Evolutionary conservation across 2,329 filamentous ascomycete species (phyloP).

Genomic region (Didymella pomorum): DNA sequence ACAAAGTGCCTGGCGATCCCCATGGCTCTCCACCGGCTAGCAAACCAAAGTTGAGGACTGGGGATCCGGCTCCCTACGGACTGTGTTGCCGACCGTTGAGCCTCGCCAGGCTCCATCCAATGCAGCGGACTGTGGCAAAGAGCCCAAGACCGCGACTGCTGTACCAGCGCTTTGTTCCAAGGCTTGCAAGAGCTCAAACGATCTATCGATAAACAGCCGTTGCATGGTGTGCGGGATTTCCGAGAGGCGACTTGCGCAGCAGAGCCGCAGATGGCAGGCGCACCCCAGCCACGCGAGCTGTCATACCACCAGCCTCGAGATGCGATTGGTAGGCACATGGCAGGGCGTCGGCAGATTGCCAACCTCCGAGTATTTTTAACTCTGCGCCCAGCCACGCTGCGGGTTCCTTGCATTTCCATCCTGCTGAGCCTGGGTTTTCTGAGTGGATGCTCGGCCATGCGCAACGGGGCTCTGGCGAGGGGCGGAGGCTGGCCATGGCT

Average conservation of each 20-base stretch:
- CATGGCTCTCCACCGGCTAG: conserved; percentile 1
- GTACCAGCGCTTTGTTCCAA: not conserved
- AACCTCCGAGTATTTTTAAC: conserved; percentile 4
- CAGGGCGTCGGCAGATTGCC: not conserved
- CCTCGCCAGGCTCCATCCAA: not conserved
- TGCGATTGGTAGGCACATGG: too few species aligned
- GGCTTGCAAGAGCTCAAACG: not conserved
- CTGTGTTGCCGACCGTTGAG: conserved; percentile 4
- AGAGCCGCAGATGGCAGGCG: conserved; percentile 12
- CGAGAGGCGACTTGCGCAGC: conserved; percentile 11
- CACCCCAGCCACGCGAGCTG: not conserved
- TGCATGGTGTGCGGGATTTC: conserved; percentile 5
- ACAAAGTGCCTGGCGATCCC: conserved; percentile 16
- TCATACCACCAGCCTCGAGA: not conserved
- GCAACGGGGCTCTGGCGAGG: not conserved
- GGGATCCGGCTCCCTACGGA: not conserved
- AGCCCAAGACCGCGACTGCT: not conserved
- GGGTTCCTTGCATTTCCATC: conserved; percentile 12
- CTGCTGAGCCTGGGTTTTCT: conserved; percentile 7
- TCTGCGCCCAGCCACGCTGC: not conserved
- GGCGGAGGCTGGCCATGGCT: conserved; percentile 19
- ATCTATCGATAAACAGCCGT: conserved; percentile 9
- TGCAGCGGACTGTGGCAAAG: not conserved
- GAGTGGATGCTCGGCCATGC: not conserved
- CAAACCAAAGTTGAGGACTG: not conserved